phyloP scores from a whole-genome alignment of 2,329 filamentous ascomycete genomes.

The Fusarium piperis region DNA sequence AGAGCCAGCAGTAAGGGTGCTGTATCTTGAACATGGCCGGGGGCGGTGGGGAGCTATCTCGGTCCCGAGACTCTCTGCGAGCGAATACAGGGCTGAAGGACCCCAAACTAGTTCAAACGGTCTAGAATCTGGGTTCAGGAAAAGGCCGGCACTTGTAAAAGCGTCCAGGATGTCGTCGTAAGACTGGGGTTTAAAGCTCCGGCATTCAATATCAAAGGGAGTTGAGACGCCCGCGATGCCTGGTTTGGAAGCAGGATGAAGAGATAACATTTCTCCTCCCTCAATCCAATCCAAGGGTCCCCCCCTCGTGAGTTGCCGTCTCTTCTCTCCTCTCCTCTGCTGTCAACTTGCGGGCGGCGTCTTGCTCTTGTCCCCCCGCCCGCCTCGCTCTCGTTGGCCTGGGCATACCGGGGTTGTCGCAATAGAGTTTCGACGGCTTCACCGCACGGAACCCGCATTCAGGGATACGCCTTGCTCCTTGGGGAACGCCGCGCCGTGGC shows the following conservation, averaged over 20 bases:
- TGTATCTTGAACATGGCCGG: conserved; percentile 34
- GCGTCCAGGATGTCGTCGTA: background rate
- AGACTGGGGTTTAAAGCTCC: background rate
- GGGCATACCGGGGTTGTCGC: conserved; percentile 6
- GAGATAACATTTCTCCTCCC: background rate
- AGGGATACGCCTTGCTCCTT: conserved; percentile 23
- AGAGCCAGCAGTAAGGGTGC: conserved; percentile 45
- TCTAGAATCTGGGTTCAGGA: background rate
- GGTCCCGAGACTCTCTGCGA: background rate
- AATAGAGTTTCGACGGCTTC: conserved; percentile 35
- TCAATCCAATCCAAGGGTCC: background rate
- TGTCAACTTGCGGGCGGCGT: background rate
- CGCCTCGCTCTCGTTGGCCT: conserved; percentile 10
- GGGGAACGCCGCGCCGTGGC: conserved; percentile 38
- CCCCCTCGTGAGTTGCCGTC: background rate
- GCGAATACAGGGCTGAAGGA: conserved; percentile 19
- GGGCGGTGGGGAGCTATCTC: background rate
- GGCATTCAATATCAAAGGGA: background rate
- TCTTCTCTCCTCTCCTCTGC: background rate
- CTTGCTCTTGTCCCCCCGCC: background rate
- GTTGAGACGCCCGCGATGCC: background rate
- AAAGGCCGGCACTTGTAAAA: background rate
- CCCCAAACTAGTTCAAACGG: background rate
- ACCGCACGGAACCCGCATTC: conserved; percentile 1
- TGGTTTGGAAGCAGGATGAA: background rate